Conservation (phyloP, 2,329 filamentous ascomycete species). For the Colletotrichum brevisporum region DNA sequence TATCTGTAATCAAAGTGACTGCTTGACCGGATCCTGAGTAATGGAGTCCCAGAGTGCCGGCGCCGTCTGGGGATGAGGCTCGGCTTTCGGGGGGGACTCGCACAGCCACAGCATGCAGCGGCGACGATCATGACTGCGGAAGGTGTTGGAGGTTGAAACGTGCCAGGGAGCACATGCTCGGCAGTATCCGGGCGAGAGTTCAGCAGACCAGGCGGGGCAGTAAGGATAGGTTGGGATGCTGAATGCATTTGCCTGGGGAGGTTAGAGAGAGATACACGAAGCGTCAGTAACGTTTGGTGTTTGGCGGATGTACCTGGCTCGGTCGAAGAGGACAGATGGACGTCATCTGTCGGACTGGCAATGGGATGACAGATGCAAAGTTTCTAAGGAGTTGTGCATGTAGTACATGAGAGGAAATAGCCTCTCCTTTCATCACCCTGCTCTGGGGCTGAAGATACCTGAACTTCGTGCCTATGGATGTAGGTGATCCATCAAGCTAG, state of each 20-base stretch:
- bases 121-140: slow-evolving; percentile 9
- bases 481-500: too few species aligned
- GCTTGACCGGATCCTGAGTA: background rate
- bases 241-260: too few species aligned
- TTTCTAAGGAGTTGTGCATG: background rate
- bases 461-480: too few species aligned
- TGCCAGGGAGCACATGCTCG: slow-evolving; percentile 26
- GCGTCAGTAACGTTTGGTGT: slow-evolving; percentile 7
- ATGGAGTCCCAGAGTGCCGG: background rate
- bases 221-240: slow-evolving; percentile 14
- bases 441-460: too few species aligned
- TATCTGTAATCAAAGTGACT: background rate
- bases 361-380: slow-evolving; percentile 34
- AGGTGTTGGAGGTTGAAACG: slow-evolving; percentile 24
- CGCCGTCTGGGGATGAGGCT: slow-evolving; percentile 2
- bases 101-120: slow-evolving; percentile 24
- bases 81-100: slow-evolving; percentile 2
- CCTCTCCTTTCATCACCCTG: background rate
- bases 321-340: slow-evolving; percentile 7
- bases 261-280: slow-evolving; percentile 5
- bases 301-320: slow-evolving; percentile 2
- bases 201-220: background rate
- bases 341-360: slow-evolving; percentile 19
- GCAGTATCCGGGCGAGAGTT: slow-evolving; percentile 28
- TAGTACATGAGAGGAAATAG: background rate